Evolutionary conservation across 2,329 filamentous ascomycete species (phyloP), one percentile per base, ranked within the genome.

Genomic region (Mycosphaerella sp.): DNA sequence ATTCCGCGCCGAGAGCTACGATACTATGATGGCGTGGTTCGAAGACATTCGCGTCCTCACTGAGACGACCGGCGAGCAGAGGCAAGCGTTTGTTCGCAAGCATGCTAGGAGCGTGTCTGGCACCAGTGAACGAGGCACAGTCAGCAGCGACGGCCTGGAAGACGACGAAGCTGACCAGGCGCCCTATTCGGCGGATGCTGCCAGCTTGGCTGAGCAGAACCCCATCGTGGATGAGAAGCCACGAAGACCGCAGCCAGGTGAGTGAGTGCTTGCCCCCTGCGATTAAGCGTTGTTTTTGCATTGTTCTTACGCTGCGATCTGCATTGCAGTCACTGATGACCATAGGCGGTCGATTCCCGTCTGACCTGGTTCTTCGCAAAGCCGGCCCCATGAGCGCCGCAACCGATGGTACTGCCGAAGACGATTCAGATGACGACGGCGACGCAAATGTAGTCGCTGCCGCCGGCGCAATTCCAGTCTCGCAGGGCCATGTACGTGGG

Each of bases 11-110:
- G 81, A 85, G 64, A 79, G 79, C 2, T 76, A 95, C 69, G 91
- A 97, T 61, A 96, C 90, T 12, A 96, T 97, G 91, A 83, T 95
- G 75, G 89, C 89, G 41, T 98, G 93, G 83, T 97, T 89, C 68
- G 86, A 93, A 48, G 91, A 95, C 64, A 91, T 98, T 68, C 89
- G 91, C 68, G 82, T 80, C 37, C 75, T 98, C 56, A 96, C 88
- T 4, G 89, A 95, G 68, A 90, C 87, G 70, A 86, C 85, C 18
- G 86, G 89, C 25, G 88, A 94, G 68, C 90, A 95, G 65, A 85
- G 90, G 36, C 87, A 82, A 68, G 87, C 87, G 25, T 96, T 93
- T 66, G 88, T 96, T 36, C 83, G 87, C 39, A 82, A 82, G 55
- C 89, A 95, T 66, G 82, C 85, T 34, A 80, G 89, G 48, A 91